A percentile compares a stretch with the other conserved stretches of the same genome.
These are phyloP conservation scores for Flammula alnicola DNA, from an alignment of 1,284 basidiomycete species.

Conservation along the genomic window DNA sequence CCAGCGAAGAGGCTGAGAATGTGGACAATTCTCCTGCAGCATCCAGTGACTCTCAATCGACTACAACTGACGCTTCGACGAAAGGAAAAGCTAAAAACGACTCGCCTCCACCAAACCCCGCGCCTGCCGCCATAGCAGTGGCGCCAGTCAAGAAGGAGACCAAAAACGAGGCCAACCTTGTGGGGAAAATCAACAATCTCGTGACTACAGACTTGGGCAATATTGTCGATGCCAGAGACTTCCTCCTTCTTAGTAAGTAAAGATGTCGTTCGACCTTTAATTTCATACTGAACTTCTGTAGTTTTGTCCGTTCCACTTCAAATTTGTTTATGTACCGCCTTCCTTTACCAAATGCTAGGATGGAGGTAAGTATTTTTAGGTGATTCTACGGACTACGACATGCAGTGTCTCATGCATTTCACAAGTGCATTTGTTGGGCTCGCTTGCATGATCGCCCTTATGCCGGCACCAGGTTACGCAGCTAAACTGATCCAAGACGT, in stretches of 20 bases:
- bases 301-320: slow-evolving; percentile 17
- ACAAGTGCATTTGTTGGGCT: slow-evolving; percentile 53
- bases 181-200: slow-evolving; percentile 57
- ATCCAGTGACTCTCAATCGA: background rate
- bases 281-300: background rate
- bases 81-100: slow-evolving; percentile 3
- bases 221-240: slow-evolving; percentile 47
- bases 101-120: background rate
- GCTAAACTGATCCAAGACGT: slow-evolving; percentile 39
- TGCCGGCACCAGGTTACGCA: slow-evolving; percentile 57
- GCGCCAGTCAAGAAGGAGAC: background rate
- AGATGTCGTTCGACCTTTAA: background rate
- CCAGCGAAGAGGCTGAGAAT: slow-evolving; percentile 6
- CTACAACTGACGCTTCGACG: background rate
- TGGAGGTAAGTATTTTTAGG: slow-evolving; percentile 23
- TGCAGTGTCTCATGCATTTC: background rate
- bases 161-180: slow-evolving; percentile 9
- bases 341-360: slow-evolving; percentile 56
- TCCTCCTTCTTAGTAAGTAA: slow-evolving; percentile 34
- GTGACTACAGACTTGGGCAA: slow-evolving; percentile 53
- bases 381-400: too few species aligned
- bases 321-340: slow-evolving; percentile 36
- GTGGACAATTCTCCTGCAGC: background rate
- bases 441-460: slow-evolving; percentile 49
- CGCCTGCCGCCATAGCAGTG: background rate